A percentile compares a stretch with the other conserved stretches of the same genome.
Evolutionary conservation across 768 basidiomycete genomes (phyloP).

Genomic region (Suillus luteus): DNA sequence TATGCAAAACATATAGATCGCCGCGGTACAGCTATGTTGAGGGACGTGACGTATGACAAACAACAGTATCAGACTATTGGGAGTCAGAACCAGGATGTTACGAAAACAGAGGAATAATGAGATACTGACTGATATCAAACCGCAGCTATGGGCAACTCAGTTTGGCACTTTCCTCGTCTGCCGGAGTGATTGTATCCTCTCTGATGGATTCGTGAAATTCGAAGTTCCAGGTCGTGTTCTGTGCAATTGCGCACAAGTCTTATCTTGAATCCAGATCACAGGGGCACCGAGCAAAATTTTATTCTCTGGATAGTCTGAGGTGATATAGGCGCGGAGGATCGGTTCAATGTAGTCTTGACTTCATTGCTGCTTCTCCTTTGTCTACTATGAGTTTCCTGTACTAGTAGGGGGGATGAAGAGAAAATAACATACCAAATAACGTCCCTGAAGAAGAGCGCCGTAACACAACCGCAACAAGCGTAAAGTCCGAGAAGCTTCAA

Average conservation of each 20-base stretch:
- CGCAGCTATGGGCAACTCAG: neutral
- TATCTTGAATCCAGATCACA: neutral
- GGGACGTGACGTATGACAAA: neutral
- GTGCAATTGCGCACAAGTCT: neutral
- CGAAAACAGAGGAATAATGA: neutral
- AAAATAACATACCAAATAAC: neutral
- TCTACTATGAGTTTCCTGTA: neutral
- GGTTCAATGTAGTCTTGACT: neutral
- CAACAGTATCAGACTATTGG: neutral
- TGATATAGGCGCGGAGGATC: constrained; percentile 2
- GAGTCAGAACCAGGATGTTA: neutral
- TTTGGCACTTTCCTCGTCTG: neutral
- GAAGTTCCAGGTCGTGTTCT: constrained; percentile 6
- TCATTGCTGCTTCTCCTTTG: neutral
- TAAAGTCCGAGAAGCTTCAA: neutral
- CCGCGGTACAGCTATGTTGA: neutral
- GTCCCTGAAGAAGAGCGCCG: neutral
- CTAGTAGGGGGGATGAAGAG: neutral
- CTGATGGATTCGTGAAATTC: neutral
- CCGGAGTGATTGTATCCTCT: neutral
- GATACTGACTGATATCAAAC: neutral
- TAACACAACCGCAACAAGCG: no score
- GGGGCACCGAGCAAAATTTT: neutral
- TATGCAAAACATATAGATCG: neutral
- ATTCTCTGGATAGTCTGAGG: neutral